Conservation (phyloP, 2,329 filamentous ascomycete species). For the Chaetothyriales sp. region DNA sequence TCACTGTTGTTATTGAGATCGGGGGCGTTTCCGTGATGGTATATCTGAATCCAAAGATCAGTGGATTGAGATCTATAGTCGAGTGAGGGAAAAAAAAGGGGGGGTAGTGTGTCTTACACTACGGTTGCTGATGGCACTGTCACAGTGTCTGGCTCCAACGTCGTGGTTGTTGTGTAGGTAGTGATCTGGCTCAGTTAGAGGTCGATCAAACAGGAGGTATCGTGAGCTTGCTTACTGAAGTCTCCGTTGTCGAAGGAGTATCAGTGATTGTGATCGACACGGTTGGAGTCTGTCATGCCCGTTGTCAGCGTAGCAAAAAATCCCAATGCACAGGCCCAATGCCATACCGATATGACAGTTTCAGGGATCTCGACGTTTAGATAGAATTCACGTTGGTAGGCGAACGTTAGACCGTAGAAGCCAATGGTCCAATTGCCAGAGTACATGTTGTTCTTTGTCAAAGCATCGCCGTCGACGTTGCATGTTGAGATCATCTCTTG, state of each 20-base stretch:
- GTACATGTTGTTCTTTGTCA: slow-evolving; percentile 12
- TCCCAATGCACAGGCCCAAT: background rate
- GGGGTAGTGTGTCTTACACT: background rate
- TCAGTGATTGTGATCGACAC: slow-evolving; percentile 10
- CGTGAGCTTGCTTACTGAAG: background rate
- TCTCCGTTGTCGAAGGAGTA: slow-evolving; percentile 3
- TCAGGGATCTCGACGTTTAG: slow-evolving; percentile 13
- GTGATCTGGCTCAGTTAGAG: slow-evolving; percentile 6
- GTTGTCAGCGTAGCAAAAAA: background rate
- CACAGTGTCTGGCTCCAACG: slow-evolving; percentile 6
- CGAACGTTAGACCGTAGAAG: slow-evolving; percentile 15
- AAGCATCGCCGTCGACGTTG: slow-evolving; percentile 11
- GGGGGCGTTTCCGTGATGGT: slow-evolving; percentile 7
- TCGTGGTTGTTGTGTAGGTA: slow-evolving; percentile 8
- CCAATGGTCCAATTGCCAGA: slow-evolving; percentile 14
- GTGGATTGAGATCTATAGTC: background rate
- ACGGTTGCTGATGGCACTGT: slow-evolving; percentile 10
- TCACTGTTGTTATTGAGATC: slow-evolving; percentile 6
- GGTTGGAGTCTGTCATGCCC: slow-evolving; percentile 5
- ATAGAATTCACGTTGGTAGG: slow-evolving; percentile 11
- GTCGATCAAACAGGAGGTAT: background rate
- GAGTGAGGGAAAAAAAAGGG: too few relatives aligned
- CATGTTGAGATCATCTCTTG: slow-evolving; percentile 12
- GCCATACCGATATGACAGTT: slow-evolving; percentile 2
- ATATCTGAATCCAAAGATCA: background rate